phyloP scores from a whole-genome alignment of 2,329 filamentous ascomycete genomes.

The Cladophialophora exuberans region DNA sequence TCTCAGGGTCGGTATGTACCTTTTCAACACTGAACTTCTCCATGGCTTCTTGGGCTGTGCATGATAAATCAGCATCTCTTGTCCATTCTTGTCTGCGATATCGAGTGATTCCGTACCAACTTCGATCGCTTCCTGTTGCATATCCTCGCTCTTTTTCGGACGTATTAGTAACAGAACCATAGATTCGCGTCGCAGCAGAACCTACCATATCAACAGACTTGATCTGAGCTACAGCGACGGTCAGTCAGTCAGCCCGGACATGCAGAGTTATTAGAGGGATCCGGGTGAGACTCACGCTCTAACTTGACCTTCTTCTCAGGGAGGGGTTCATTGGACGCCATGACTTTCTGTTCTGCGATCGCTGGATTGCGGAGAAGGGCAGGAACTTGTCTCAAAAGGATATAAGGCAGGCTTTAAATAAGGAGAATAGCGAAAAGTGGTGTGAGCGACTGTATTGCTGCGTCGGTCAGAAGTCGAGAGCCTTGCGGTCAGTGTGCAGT shows the following conservation, averaged over 20 bases:
- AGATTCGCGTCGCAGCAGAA: constrained; percentile 15
- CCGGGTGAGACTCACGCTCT: constrained; percentile 60
- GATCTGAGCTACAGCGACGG: constrained; percentile 74
- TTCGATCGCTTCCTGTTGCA: constrained; percentile 95
- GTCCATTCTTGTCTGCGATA: background rate
- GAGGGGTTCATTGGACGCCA: constrained; percentile 25
- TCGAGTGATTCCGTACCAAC: constrained; percentile 71
- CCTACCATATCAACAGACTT: constrained; percentile 97
- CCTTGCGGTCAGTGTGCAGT: background rate
- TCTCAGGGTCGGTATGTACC: constrained; percentile 46
- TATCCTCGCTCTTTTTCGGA: constrained; percentile 84
- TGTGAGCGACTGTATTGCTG: background rate
- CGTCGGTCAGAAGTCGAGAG: background rate
- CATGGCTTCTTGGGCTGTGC: constrained; percentile 70
- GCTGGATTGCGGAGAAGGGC: background rate
- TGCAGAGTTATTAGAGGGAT: background rate
- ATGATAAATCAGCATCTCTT: background rate
- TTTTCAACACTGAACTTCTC: constrained; percentile 73
- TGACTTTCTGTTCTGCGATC: no score
- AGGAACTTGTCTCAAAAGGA: background rate
- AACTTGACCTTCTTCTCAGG: constrained; percentile 71
- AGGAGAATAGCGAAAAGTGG: no score
- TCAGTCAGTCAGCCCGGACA: constrained; percentile 16
- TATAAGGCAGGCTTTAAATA: background rate
- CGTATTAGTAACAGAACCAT: constrained; percentile 28